Conservation (phyloP, 495 filamentous ascomycete genomes). For the Penicillium chermesinum region DNA sequence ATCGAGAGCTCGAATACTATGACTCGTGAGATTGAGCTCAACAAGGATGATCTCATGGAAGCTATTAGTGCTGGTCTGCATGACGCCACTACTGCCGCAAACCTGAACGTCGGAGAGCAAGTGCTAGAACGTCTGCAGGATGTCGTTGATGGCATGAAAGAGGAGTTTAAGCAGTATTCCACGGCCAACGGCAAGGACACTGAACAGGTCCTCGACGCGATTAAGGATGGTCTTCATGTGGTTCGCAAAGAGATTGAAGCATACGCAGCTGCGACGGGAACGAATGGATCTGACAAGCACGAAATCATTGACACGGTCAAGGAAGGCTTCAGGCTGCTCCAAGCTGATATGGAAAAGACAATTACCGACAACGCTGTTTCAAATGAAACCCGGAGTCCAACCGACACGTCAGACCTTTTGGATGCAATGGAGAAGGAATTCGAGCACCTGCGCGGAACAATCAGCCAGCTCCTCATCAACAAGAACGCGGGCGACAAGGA, state of each 20-base stretch:
- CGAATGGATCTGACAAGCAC: slow-evolving; percentile 63
- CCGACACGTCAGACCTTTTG: slow-evolving; percentile 51
- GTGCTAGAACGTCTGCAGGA: slow-evolving; percentile 70
- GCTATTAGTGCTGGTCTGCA: slow-evolving; percentile 57
- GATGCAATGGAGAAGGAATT: slow-evolving; percentile 70
- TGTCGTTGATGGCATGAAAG: slow-evolving; percentile 66
- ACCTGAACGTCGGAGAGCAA: slow-evolving; percentile 53
- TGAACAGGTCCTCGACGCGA: slow-evolving; percentile 75
- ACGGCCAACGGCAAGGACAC: slow-evolving; percentile 70
- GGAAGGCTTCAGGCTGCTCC: slow-evolving; percentile 64
- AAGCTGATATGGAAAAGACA: slow-evolving; percentile 64
- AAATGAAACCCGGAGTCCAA: slow-evolving; percentile 32
- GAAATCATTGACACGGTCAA: slow-evolving; percentile 74
- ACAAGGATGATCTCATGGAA: slow-evolving; percentile 59
- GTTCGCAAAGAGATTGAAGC: slow-evolving; percentile 74
- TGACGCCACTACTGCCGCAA: slow-evolving; percentile 45
- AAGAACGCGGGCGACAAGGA: slow-evolving; percentile 53
- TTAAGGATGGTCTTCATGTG: slow-evolving; percentile 78
- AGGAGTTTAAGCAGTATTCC: slow-evolving; percentile 69
- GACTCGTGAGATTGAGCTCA: slow-evolving; percentile 55
- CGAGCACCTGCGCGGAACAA: slow-evolving; percentile 61
- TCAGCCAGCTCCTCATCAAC: slow-evolving; percentile 64
- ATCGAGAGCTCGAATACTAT: slow-evolving; percentile 45
- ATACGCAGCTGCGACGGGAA: slow-evolving; percentile 62
- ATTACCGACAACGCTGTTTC: slow-evolving; percentile 41